A percentile compares a stretch with the other conserved stretches of the same genome.
Conservation (phyloP, 495 filamentous ascomycete genomes). For the Saxispiralis lemnorum region DNA sequence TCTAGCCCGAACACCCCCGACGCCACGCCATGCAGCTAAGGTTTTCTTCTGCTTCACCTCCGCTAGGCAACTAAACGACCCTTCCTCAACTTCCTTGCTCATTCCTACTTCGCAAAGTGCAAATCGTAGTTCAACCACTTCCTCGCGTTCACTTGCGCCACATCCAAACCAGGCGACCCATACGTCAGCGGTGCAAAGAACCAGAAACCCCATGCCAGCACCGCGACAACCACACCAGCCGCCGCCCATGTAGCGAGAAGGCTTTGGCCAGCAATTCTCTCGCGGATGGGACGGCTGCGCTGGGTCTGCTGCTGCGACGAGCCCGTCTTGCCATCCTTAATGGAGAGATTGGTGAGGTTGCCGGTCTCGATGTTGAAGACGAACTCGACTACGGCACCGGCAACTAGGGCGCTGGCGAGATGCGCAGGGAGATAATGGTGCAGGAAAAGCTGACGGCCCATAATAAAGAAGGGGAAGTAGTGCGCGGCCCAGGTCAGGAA, state of each 20-base stretch:
- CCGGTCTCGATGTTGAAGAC: slow-evolving; percentile 79
- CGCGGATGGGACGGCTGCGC: slow-evolving; percentile 42
- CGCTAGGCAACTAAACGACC: not conserved
- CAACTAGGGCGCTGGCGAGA: slow-evolving; percentile 77
- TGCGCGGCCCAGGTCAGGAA: slow-evolving; percentile 74
- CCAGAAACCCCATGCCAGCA: slow-evolving; percentile 62
- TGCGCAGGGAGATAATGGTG: slow-evolving; percentile 76
- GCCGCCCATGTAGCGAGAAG: slow-evolving; percentile 65
- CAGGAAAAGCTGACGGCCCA: slow-evolving; percentile 59
- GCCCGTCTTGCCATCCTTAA: slow-evolving; percentile 33
- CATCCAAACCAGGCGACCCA: slow-evolving; percentile 76
- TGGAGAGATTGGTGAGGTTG: slow-evolving; percentile 24
- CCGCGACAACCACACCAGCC: slow-evolving; percentile 44
- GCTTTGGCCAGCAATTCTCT: slow-evolving; percentile 66
- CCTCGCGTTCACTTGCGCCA: slow-evolving; percentile 61
- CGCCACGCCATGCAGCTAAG: no score
- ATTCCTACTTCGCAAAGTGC: slow-evolving; percentile 86
- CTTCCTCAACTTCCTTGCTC: not conserved
- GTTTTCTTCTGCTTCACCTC: no score
- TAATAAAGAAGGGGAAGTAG: slow-evolving; percentile 58
- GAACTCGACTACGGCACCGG: slow-evolving; percentile 92
- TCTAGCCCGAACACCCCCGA: no score
- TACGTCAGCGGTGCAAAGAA: slow-evolving; percentile 94
- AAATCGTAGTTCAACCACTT: slow-evolving; percentile 96
- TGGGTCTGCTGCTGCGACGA: slow-evolving; percentile 21